A percentile compares a stretch with the other conserved stretches of the same genome.
Conservation (phyloP, 768 basidiomycete genomes). For the Glaciozyma antarctica region DNA sequence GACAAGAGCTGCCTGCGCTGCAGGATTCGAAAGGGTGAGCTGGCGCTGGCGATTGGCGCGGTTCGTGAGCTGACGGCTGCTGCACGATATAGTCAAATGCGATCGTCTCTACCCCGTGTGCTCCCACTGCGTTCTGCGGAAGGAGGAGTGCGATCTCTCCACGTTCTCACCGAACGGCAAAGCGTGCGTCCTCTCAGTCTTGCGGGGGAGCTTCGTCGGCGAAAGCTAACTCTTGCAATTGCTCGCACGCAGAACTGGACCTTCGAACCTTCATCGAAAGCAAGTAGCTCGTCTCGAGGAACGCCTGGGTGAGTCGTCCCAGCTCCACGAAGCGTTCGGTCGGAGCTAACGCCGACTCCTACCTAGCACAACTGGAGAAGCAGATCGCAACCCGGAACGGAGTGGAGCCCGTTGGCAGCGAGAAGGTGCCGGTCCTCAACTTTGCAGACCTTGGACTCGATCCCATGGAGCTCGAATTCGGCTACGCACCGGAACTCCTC, state of each 20-base stretch:
- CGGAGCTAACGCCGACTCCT: too few species aligned
- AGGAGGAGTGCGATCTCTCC: conserved; percentile 6
- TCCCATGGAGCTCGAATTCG: neutral
- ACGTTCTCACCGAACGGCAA: conserved; percentile 1
- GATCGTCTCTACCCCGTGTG: conserved; percentile 8
- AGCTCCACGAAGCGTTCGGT: neutral
- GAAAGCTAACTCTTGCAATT: neutral
- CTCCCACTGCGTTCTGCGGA: conserved; percentile 4
- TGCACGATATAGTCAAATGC: conserved; percentile 1
- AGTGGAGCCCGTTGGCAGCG: neutral
- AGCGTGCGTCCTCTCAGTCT: neutral
- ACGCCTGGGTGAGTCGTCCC: neutral
- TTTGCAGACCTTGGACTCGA: neutral
- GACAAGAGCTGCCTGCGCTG: neutral
- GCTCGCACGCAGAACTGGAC: neutral
- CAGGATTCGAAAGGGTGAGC: neutral
- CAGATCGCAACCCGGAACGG: neutral
- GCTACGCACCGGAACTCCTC: neutral
- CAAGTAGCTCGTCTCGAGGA: conserved; percentile 5
- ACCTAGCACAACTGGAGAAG: conserved; percentile 7
- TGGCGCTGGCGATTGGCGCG: neutral
- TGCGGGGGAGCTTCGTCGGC: neutral
- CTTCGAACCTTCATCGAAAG: neutral
- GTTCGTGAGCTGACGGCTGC: neutral
- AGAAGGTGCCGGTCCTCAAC: neutral